phyloP scores from a whole-genome alignment of 768 basidiomycete genomes.

The Piloderma croceum region DNA sequence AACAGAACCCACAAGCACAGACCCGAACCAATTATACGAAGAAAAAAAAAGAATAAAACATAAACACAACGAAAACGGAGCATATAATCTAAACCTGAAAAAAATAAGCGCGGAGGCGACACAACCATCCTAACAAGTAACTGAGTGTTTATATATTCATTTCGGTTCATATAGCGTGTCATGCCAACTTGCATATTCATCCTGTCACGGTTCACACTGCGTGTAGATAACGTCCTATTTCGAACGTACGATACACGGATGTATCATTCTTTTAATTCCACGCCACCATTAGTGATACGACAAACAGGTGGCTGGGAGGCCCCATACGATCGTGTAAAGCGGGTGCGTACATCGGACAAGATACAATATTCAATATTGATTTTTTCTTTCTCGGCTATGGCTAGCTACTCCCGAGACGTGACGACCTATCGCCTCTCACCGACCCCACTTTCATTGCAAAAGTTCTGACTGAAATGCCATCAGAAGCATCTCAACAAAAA shows the following conservation, averaged over 20 bases:
- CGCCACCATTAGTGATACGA: conserved; percentile 60
- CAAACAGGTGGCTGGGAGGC: conserved; percentile 91
- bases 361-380: too few relatives aligned
- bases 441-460: conserved; percentile 80
- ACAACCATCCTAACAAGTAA: conserved; percentile 4
- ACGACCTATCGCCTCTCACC: conserved; percentile 85
- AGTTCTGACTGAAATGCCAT: conserved; percentile 57
- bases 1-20: conserved; percentile 79
- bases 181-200: conserved; percentile 96
- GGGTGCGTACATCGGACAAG: conserved; percentile 54
- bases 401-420: conserved; percentile 62
- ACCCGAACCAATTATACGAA: conserved; percentile 97
- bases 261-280: conserved; percentile 74
- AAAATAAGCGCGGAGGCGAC: conserved; percentile 59
- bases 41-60: conserved; percentile 94
- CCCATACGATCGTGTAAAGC: conserved; percentile 73
- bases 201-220: conserved; percentile 83
- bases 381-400: too few relatives aligned
- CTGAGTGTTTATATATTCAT: conserved; percentile 2
- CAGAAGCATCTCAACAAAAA: conserved; percentile 48
- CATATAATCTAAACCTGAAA: conserved; percentile 75
- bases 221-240: conserved; percentile 94
- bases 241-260: conserved; percentile 83
- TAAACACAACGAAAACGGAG: conserved; percentile 95
- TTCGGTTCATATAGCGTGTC: conserved; percentile 63